phyloP scores from a whole-genome alignment of 2,329 filamentous ascomycete genomes.

The Bipolaris victoriae region DNA sequence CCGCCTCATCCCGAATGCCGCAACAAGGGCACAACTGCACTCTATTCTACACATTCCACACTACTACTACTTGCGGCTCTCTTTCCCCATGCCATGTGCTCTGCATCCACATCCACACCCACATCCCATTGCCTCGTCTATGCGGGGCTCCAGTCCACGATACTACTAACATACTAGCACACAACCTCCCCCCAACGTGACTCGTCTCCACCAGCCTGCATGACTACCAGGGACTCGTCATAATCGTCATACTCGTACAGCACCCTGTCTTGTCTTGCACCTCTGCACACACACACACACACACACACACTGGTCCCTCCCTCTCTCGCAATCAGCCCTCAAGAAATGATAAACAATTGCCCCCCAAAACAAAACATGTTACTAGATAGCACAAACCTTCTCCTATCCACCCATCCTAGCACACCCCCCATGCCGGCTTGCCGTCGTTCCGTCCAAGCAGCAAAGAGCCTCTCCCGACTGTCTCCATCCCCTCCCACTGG shows the following conservation, averaged over 20 bases:
- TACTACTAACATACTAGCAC: constrained; percentile 2
- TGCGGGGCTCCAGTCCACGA: constrained; percentile 12
- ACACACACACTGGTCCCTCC: background rate
- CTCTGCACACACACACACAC: background rate
- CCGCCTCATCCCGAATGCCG: no score
- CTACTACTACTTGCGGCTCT: constrained; percentile 2
- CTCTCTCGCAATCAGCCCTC: background rate
- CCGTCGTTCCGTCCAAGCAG: constrained; percentile 15
- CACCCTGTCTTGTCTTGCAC: background rate
- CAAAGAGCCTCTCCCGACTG: background rate
- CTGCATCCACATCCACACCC: no score
- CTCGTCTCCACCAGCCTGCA: constrained; percentile 9
- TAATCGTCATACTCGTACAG: no score
- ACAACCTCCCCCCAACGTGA: background rate
- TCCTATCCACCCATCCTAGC: background rate
- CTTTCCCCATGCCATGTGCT: background rate
- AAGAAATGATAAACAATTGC: background rate
- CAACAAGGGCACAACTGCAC: no score
- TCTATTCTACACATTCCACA: no score
- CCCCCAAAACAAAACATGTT: background rate
- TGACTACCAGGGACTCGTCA: background rate
- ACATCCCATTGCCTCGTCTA: constrained; percentile 3
- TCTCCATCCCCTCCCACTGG: no score
- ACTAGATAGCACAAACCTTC: background rate
- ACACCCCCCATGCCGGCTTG: constrained; percentile 6